These are phyloP conservation scores for Plantago major DNA, from an alignment of 257 asterid genomes.

Conservation along the genomic window DNA sequence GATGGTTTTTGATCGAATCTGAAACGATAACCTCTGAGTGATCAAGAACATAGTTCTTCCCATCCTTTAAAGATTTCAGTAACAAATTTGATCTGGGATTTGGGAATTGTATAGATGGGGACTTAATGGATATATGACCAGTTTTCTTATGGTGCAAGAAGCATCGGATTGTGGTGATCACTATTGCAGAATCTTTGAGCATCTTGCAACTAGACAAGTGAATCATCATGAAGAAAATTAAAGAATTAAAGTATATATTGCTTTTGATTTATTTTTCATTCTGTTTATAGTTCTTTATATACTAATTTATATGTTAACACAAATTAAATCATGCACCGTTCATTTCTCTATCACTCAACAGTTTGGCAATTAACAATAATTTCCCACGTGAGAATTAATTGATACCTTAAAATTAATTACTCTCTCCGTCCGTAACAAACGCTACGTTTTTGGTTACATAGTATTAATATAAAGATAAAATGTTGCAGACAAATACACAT, in stretches of 20 bases:
- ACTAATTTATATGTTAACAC: too few relatives aligned
- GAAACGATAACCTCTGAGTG: slow-evolving; percentile 17
- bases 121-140: slow-evolving; percentile 29
- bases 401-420: too few relatives aligned
- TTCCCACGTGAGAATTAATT: too few relatives aligned
- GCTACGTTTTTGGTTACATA: too few relatives aligned
- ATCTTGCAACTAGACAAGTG: slow-evolving; percentile 28
- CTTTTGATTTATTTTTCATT: background rate
- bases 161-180: slow-evolving; percentile 24
- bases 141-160: slow-evolving; percentile 31
- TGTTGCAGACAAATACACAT: too few relatives aligned
- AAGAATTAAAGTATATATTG: background rate
- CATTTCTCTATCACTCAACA: too few relatives aligned
- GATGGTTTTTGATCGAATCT: slow-evolving; percentile 18
- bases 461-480: too few relatives aligned
- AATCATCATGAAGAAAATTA: slow-evolving; percentile 26
- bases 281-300: background rate
- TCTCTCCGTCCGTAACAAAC: too few relatives aligned
- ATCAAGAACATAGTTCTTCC: background rate
- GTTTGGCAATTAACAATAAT: too few relatives aligned
- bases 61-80: slow-evolving; percentile 9
- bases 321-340: too few relatives aligned
- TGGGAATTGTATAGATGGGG: slow-evolving; percentile 16
- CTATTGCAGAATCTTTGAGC: slow-evolving; percentile 21
- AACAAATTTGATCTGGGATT: slow-evolving; percentile 12